Conservation (phyloP, 176 grass and related monocot species). For the Panicum miliaceum region DNA sequence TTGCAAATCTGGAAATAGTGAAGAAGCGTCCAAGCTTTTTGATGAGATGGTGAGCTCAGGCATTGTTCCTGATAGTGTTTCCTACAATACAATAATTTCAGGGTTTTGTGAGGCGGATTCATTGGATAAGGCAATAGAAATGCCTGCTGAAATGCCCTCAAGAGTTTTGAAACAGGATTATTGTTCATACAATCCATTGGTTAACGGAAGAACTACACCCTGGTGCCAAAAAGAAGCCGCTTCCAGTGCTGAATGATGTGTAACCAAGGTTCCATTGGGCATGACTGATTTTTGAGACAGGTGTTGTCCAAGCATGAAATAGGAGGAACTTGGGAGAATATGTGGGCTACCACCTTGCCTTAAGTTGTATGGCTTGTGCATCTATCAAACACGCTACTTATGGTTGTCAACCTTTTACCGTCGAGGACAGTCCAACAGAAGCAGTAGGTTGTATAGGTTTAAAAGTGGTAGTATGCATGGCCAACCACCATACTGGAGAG, state of each 20-base stretch:
- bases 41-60: slow-evolving; percentile 71
- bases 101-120: slow-evolving; percentile 53
- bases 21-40: slow-evolving; percentile 72
- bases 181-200: slow-evolving; percentile 54
- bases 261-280: slow-evolving; percentile 42
- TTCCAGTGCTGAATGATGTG: slow-evolving; percentile 49
- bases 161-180: slow-evolving; percentile 53
- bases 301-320: slow-evolving; percentile 18
- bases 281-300: slow-evolving; percentile 21
- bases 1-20: slow-evolving; percentile 67
- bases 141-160: slow-evolving; percentile 51
- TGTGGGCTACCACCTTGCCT: background rate
- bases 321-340: background rate
- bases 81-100: slow-evolving; percentile 68
- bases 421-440: slow-evolving; percentile 8
- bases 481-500: slow-evolving; percentile 17
- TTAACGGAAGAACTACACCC: slow-evolving; percentile 64
- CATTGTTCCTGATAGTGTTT: slow-evolving; percentile 73
- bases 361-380: slow-evolving; percentile 21
- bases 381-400: background rate
- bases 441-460: slow-evolving; percentile 6
- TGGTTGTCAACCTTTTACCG: slow-evolving; percentile 26
- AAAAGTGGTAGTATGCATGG: background rate
- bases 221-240: slow-evolving; percentile 53
- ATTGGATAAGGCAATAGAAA: slow-evolving; percentile 54